These are phyloP conservation scores for Blastobotrys elegans DNA, from an alignment of 1,139 yeast species.

Conservation along the genomic window DNA sequence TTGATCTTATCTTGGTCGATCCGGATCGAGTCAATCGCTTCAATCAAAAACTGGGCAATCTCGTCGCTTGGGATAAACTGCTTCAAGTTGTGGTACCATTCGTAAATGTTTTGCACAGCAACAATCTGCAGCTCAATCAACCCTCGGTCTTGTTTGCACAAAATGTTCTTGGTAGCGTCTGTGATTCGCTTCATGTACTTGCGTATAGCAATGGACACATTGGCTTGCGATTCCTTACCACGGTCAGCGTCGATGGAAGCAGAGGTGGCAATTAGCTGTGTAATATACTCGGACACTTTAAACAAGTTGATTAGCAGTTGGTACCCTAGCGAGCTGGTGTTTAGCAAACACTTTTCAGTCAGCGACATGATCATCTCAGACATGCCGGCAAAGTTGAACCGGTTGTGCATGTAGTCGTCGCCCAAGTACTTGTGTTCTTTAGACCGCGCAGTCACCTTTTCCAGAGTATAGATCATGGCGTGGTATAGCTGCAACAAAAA, in stretches of 20 bases:
- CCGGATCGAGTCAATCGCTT: conserved; percentile 28
- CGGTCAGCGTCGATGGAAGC: conserved; percentile 28
- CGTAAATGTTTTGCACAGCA: conserved; percentile 22
- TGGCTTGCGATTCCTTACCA: conserved; percentile 24
- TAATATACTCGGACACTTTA: conserved; percentile 26
- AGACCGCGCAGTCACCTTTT: conserved; percentile 26
- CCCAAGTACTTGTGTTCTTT: conserved; percentile 26
- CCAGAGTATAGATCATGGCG: conserved; percentile 29
- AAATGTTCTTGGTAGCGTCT: conserved; percentile 23
- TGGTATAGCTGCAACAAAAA: conserved; percentile 27
- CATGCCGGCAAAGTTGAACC: conserved; percentile 29
- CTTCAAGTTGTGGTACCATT: conserved; percentile 23
- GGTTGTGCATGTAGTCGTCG: conserved; percentile 25
- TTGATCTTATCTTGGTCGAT: conserved; percentile 41
- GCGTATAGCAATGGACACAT: conserved; percentile 19
- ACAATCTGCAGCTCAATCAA: conserved; percentile 24
- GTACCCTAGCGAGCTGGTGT: conserved; percentile 21
- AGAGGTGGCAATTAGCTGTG: conserved; percentile 29
- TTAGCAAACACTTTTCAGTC: conserved; percentile 20
- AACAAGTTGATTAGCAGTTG: conserved; percentile 23
- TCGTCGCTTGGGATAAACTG: conserved; percentile 27
- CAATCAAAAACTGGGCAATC: conserved; percentile 27
- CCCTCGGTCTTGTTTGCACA: conserved; percentile 21
- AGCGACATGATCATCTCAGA: conserved; percentile 24
- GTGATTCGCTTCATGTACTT: conserved; percentile 23